These are phyloP conservation scores for Suillus variegatus DNA, from an alignment of 768 basidiomycete genomes.

Conservation along the genomic window DNA sequence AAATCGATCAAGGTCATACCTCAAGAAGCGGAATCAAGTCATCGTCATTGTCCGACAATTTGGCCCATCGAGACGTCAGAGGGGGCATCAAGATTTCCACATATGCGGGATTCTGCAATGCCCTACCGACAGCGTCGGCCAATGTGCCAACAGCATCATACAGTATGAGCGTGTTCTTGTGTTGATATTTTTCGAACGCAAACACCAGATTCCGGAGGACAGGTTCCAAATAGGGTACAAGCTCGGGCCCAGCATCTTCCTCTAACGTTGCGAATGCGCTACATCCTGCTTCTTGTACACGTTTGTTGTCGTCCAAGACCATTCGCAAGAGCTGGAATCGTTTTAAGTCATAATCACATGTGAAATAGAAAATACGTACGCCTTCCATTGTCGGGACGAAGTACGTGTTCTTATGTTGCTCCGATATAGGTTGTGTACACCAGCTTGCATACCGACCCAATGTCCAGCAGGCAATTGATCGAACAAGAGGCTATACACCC, in stretches of 20 bases:
- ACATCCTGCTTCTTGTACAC: constrained; percentile 98
- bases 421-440: constrained; percentile 84
- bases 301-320: constrained; percentile 98
- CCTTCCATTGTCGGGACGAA: constrained; percentile 99
- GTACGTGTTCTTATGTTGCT: constrained; percentile 86
- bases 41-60: constrained; percentile 86
- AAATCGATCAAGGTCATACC: constrained; percentile 49
- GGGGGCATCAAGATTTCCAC: constrained; percentile 98
- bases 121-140: constrained; percentile 92
- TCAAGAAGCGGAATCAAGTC: constrained; percentile 95
- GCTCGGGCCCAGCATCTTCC: constrained; percentile 90
- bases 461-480: constrained; percentile 99
- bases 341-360: constrained; percentile 5
- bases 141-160: constrained; percentile 99
- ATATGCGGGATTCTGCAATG: constrained; percentile 81
- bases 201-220: constrained; percentile 93
- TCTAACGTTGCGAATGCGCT: constrained; percentile 98
- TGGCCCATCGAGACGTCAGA: constrained; percentile 86
- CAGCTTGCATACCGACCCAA: constrained; percentile 98
- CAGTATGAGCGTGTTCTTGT: constrained; percentile 97
- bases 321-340: constrained; percentile 81
- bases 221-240: constrained; percentile 93
- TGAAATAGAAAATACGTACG: constrained; percentile 49
- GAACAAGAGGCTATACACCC: constrained; percentile 78
- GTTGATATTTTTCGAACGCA: constrained; percentile 98